A percentile compares a stretch with the other conserved stretches of the same genome.
Evolutionary conservation across 2,329 filamentous ascomycete species (phyloP).

Genomic region (Diplocarpon mali): DNA sequence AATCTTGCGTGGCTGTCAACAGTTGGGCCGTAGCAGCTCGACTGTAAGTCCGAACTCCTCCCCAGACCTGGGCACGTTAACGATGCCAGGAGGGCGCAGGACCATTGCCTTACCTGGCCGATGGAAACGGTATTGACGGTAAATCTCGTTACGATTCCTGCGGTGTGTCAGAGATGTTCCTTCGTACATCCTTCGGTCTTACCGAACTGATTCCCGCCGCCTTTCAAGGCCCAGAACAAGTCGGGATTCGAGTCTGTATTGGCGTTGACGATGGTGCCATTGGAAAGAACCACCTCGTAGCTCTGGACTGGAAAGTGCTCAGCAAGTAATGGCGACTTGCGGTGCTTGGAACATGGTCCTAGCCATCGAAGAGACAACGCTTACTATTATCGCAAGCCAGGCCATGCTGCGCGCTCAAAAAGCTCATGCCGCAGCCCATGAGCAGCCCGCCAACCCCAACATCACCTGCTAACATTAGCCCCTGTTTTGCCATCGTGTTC

Average conservation of each 20-base stretch:
- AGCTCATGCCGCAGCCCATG: constrained; percentile 19
- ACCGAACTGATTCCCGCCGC: constrained; percentile 22
- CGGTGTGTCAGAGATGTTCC: constrained; percentile 10
- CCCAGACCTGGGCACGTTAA: constrained; percentile 27
- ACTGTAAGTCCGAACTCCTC: constrained; percentile 29
- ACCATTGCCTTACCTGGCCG: constrained; percentile 16
- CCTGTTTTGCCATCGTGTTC: not conserved
- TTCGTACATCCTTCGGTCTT: constrained; percentile 12
- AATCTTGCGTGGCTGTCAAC: constrained; percentile 39
- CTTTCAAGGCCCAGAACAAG: constrained; percentile 21
- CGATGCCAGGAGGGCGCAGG: not conserved
- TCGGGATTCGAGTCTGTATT: constrained; percentile 15
- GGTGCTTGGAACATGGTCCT: not conserved
- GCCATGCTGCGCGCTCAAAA: constrained; percentile 30
- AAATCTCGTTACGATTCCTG: constrained; percentile 29
- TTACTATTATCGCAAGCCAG: constrained; percentile 34
- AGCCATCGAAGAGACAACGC: not conserved
- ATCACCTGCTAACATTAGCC: constrained; percentile 19
- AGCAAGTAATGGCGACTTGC: not conserved
- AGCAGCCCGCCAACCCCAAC: constrained; percentile 35
- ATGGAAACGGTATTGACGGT: constrained; percentile 26
- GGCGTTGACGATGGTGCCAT: constrained; percentile 16
- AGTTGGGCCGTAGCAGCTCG: constrained; percentile 26
- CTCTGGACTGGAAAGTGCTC: constrained; percentile 27
- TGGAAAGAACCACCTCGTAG: constrained; percentile 30